Percentiles rank a stretch among this genome's conserved stretches.
phyloP scores from a whole-genome alignment of 2,329 filamentous ascomycete genomes.

The Cryphonectria parasitica region DNA sequence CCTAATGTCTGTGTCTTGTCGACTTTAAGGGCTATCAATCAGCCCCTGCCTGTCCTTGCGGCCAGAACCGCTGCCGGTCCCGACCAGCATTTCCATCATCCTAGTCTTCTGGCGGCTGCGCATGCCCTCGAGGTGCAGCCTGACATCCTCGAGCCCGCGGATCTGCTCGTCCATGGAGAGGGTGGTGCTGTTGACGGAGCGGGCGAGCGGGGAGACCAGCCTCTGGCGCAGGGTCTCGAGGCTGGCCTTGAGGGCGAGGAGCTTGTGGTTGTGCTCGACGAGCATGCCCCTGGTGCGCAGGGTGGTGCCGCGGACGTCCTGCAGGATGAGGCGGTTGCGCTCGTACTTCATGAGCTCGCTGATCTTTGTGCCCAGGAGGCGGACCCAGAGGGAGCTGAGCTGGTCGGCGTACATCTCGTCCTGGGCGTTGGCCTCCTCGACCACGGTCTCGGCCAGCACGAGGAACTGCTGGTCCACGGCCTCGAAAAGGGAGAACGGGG shows the following conservation, averaged over 20 bases:
- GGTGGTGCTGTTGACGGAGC: slow-evolving; percentile 68
- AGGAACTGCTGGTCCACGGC: slow-evolving; percentile 88
- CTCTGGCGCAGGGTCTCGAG: slow-evolving; percentile 84
- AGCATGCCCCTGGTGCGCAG: slow-evolving; percentile 86
- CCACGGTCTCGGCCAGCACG: slow-evolving; percentile 82
- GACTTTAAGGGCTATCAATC: slow-evolving; percentile 17
- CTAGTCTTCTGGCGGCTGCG: slow-evolving; percentile 81
- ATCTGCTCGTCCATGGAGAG: slow-evolving; percentile 86
- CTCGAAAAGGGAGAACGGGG: slow-evolving; percentile 88
- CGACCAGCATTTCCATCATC: slow-evolving; percentile 79
- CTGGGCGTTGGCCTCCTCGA: slow-evolving; percentile 80
- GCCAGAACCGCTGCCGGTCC: slow-evolving; percentile 40
- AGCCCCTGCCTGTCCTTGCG: slow-evolving; percentile 26
- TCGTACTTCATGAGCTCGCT: slow-evolving; percentile 85
- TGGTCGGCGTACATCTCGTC: slow-evolving; percentile 81
- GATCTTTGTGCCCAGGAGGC: slow-evolving; percentile 77
- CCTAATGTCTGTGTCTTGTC: not conserved
- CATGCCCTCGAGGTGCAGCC: slow-evolving; percentile 75
- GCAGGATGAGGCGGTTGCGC: slow-evolving; percentile 81
- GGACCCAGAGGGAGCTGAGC: slow-evolving; percentile 83
- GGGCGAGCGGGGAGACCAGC: slow-evolving; percentile 81
- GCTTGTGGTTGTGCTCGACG: slow-evolving; percentile 81
- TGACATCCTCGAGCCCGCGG: slow-evolving; percentile 76
- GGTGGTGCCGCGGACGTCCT: slow-evolving; percentile 78
- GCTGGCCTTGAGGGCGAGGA: slow-evolving; percentile 82